Conservation (phyloP, 2,329 filamentous ascomycete species). For the Penicillium sp. region DNA sequence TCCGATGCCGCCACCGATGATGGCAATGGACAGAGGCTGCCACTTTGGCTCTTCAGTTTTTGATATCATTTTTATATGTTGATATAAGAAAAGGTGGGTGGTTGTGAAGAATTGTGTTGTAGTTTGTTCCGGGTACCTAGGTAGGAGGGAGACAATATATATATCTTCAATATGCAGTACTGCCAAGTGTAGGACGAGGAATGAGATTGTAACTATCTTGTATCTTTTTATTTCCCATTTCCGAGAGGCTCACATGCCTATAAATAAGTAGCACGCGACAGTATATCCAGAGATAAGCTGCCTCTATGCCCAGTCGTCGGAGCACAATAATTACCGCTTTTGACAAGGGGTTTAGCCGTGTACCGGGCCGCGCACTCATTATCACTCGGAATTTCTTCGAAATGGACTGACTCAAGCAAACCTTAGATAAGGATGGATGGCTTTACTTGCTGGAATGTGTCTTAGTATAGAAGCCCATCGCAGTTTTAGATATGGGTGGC, state of each 20-base stretch:
- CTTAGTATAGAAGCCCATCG: not conserved
- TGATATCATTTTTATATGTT: conserved; percentile 16
- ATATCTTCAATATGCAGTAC: not conserved
- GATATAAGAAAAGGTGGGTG: not conserved
- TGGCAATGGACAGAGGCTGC: conserved; percentile 44
- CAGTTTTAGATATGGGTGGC: not conserved
- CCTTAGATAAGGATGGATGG: not conserved
- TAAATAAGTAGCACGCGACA: not conserved
- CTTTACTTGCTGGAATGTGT: not conserved
- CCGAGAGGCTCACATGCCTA: not conserved
- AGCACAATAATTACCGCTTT: not conserved
- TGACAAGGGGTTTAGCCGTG: conserved; percentile 4
- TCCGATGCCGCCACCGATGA: conserved; percentile 53
- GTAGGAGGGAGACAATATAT: not conserved
- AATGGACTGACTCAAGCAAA: not conserved
- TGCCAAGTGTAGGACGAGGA: not conserved
- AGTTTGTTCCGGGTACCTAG: not conserved
- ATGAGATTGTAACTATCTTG: not conserved
- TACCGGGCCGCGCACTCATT: conserved; percentile 5
- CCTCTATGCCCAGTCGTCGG: not conserved
- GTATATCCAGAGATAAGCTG: not conserved
- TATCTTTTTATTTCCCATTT: not conserved
- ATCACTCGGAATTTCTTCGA: too few relatives aligned
- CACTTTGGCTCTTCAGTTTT: conserved; percentile 26
- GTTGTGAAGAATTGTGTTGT: not conserved